These are phyloP conservation scores for Pichia sp. DNA, from an alignment of 1,139 yeast genomes.

Conservation along the genomic window DNA sequence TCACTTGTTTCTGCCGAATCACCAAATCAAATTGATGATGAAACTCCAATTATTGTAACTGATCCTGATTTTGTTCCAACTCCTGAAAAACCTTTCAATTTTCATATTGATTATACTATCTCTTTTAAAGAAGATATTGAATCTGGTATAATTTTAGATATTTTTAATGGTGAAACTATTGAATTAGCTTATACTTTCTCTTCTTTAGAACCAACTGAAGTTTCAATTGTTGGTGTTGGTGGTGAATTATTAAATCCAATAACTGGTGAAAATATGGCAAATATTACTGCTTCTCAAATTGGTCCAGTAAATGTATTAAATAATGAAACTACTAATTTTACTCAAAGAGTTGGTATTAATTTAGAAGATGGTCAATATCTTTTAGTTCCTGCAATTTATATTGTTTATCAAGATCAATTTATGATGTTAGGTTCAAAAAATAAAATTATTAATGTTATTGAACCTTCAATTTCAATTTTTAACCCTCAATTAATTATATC, in stretches of 20 bases:
- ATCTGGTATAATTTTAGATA: slow-evolving; percentile 35
- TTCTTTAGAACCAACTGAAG: slow-evolving; percentile 51
- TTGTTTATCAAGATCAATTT: slow-evolving; percentile 46
- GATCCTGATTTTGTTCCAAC: slow-evolving; percentile 27
- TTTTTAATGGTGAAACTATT: slow-evolving; percentile 48
- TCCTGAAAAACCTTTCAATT: slow-evolving; percentile 33
- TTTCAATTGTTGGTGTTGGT: slow-evolving; percentile 65
- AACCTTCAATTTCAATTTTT: slow-evolving; percentile 61
- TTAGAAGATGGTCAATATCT: slow-evolving; percentile 55
- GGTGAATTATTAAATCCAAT: slow-evolving; percentile 60
- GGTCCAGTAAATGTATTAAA: slow-evolving; percentile 55
- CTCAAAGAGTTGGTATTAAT: slow-evolving; percentile 50
- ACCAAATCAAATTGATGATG: slow-evolving; percentile 11
- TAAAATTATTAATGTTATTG: slow-evolving; percentile 53
- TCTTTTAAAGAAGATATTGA: slow-evolving; percentile 36
- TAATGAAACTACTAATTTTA: slow-evolving; percentile 44
- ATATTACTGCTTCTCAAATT: slow-evolving; percentile 58
- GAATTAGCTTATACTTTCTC: slow-evolving; percentile 48
- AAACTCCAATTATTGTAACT: slow-evolving; percentile 13
- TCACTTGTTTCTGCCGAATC: slow-evolving; percentile 6
- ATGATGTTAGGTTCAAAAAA: slow-evolving; percentile 55
- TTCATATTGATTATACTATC: slow-evolving; percentile 39
- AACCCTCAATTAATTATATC: slow-evolving; percentile 67
- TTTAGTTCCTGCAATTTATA: slow-evolving; percentile 54
- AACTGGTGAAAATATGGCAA: slow-evolving; percentile 46